phyloP scores from a whole-genome alignment of 495 filamentous ascomycete genomes.

The Penicillium malachiteum region DNA sequence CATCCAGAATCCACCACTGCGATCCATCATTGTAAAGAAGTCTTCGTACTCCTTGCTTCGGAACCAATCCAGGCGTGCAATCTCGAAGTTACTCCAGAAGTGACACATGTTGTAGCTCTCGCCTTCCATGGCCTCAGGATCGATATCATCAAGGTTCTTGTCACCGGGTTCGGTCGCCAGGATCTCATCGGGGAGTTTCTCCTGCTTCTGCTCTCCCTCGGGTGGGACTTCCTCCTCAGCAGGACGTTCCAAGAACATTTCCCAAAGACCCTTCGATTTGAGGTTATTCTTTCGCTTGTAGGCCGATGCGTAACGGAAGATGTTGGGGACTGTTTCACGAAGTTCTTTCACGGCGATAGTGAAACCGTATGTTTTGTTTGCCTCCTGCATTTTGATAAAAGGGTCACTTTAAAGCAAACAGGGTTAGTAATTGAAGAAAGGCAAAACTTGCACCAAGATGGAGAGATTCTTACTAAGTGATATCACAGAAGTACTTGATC shows the following conservation, averaged over 20 bases:
- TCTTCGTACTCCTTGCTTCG: slow-evolving; percentile 95
- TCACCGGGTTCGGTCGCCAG: slow-evolving; percentile 72
- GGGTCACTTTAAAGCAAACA: slow-evolving; percentile 65
- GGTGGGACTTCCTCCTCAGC: slow-evolving; percentile 54
- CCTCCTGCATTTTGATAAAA: slow-evolving; percentile 86
- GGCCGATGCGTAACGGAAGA: slow-evolving; percentile 99
- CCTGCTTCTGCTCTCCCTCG: slow-evolving; percentile 63
- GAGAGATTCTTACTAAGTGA: slow-evolving; percentile 75
- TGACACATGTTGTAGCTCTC: slow-evolving; percentile 99
- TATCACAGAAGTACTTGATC: slow-evolving; percentile 99
- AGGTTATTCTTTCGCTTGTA: slow-evolving; percentile 94
- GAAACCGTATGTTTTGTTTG: slow-evolving; percentile 98
- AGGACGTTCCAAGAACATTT: slow-evolving; percentile 90
- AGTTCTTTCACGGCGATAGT: slow-evolving; percentile 99
- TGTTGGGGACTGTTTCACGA: slow-evolving; percentile 96
- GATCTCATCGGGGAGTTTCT: slow-evolving; percentile 77
- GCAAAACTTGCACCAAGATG: background rate
- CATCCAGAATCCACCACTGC: slow-evolving; percentile 97
- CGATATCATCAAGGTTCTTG: slow-evolving; percentile 72
- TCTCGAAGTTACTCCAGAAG: slow-evolving; percentile 99
- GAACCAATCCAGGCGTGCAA: slow-evolving; percentile 92
- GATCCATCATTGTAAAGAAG: slow-evolving; percentile 99
- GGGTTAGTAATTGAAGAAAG: slow-evolving; percentile 21
- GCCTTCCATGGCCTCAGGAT: slow-evolving; percentile 93
- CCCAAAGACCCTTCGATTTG: slow-evolving; percentile 90